Evolutionary conservation across 305 asterid genomes (phyloP).

Genomic region (Plantago coronopus): DNA sequence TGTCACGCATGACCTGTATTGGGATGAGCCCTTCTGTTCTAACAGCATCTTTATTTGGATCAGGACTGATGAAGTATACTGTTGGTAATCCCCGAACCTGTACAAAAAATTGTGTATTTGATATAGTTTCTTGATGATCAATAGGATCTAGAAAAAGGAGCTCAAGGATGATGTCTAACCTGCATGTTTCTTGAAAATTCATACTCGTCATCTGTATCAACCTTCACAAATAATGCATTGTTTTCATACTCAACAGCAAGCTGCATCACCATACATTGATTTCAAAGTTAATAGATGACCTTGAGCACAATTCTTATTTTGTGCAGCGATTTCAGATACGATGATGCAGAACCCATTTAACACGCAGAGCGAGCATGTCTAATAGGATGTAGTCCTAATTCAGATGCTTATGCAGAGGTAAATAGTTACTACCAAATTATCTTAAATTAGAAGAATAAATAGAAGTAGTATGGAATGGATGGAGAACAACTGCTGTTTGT

Average conservation of each 20-base stretch:
- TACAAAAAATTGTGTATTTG: neutral
- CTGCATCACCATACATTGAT: slow-evolving; percentile 37
- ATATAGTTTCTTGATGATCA: neutral
- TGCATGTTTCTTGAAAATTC: slow-evolving; percentile 96
- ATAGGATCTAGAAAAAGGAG: neutral
- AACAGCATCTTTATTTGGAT: slow-evolving; percentile 77
- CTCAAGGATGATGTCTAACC: slow-evolving; percentile 32
- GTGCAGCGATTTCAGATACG: no score
- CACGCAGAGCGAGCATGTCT: no score
- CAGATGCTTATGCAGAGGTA: no score
- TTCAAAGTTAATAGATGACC: slow-evolving; percentile 9
- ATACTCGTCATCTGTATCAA: slow-evolving; percentile 89
- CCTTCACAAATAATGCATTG: slow-evolving; percentile 77
- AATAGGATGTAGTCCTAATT: no score
- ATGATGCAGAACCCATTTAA: no score
- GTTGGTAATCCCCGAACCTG: slow-evolving; percentile 95
- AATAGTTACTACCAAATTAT: no score
- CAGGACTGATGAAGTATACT: slow-evolving; percentile 81
- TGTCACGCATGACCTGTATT: slow-evolving; percentile 78
- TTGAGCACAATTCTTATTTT: no score
- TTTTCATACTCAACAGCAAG: slow-evolving; percentile 94
- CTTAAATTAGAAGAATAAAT: no score
- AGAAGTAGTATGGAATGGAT: no score
- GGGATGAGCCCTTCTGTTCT: slow-evolving; percentile 97
- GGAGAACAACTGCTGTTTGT: no score